Base-by-base conservation (phyloP, 306 rosid genomes). In the Lupinus albus region DNA sequence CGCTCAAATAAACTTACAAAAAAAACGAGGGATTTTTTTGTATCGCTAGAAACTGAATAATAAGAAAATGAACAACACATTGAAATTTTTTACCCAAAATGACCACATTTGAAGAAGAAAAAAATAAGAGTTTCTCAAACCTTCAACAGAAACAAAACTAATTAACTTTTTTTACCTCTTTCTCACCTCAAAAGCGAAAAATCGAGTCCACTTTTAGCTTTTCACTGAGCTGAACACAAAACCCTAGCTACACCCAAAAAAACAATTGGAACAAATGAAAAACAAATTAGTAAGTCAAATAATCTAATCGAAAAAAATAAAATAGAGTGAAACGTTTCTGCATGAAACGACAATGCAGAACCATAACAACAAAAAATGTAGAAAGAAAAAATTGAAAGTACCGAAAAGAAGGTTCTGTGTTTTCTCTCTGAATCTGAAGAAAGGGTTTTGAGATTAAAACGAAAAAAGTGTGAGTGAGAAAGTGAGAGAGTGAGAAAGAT, bases 341-440 rank as follows among this genome's bases (percentile, higher is more conserved):
- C 73, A 78, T 59, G 78, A 58, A 38, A 59, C 66, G n/a, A 35
- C 67, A 78, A 72, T 72, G 82, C 8, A 42, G 59, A 44, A 38
- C 32, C 4, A 3, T 25, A 25, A 25, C 30, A 20, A 0, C 2
- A 25, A 25, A 25, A 25, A 25, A 25, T 25, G 28, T 1, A 25
- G 30, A 3, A 25, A 25, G 30, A 25, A 50, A 21, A 32, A 47
- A 32, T 41, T 64, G 14, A 12, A 3, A 13, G 25, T 47, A 41
- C 62, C 53, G 11, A 25, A 9, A 51, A 46, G 50, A 25, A 8
- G 30, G 30, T 8, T 11, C 45, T 11, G 7, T 73, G 49, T 68
- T 9, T 21, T 9, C 3, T 25, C 15, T 25, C 30, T 25, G 4
- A 2, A 3, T 25, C 56, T 8, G 42, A 21, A 1, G 53, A 61